These are phyloP conservation scores for Kodamaea laetipori DNA, from an alignment of 805 yeast species.

Conservation along the genomic window DNA sequence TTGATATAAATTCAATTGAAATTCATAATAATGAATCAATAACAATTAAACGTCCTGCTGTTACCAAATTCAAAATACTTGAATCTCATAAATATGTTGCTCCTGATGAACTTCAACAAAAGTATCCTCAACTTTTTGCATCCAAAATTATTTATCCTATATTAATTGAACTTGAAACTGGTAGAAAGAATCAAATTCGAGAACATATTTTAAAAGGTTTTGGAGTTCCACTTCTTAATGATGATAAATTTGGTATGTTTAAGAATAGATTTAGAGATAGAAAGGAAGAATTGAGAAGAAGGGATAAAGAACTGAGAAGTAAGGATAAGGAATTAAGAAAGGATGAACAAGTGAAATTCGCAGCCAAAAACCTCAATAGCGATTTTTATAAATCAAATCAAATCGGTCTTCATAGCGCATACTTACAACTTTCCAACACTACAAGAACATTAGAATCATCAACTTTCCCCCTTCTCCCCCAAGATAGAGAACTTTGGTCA, in stretches of 20 bases:
- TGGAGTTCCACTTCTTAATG: constrained; percentile 23
- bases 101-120: not conserved
- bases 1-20: not conserved
- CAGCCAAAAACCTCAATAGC: constrained; percentile 18
- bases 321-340: not conserved
- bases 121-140: constrained; percentile 19
- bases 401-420: constrained; percentile 27
- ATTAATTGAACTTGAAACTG: constrained; percentile 23
- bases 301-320: constrained; percentile 16
- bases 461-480: constrained; percentile 5
- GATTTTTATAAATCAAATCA: constrained; percentile 22
- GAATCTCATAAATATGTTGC: constrained; percentile 14
- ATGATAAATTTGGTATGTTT: constrained; percentile 23
- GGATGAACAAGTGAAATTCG: too few species aligned
- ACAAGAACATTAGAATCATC: constrained; percentile 2
- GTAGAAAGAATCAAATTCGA: constrained; percentile 29
- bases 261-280: constrained; percentile 10
- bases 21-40: not conserved
- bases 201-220: constrained; percentile 26
- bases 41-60: constrained; percentile 14
- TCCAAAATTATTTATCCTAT: constrained; percentile 20
- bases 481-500: constrained; percentile 14
- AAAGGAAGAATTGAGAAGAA: constrained; percentile 15
- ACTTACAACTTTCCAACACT: constrained; percentile 11
- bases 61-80: constrained; percentile 22